Base-by-base conservation (phyloP, 2,329 filamentous ascomycete genomes). In the Onygenales sp. region DNA sequence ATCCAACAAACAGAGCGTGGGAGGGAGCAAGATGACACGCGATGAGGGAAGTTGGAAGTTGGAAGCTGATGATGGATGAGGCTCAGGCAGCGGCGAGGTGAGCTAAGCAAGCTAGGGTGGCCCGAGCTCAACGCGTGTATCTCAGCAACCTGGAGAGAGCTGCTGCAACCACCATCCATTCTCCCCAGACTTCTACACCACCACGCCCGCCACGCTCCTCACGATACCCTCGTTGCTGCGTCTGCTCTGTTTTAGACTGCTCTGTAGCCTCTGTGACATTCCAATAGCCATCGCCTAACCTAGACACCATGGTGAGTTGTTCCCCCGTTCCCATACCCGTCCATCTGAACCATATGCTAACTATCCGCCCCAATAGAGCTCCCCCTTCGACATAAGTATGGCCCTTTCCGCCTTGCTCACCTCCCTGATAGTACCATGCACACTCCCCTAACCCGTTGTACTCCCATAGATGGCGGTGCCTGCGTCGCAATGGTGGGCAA, bases 401-500 rank as follows among this genome's bases (percentile, higher is more conserved):
- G 0, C 42, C 41, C 14, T 14, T 7, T 27, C 41, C 59, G 43
- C 54, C 48, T 50, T 45, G 52, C 54, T 47, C 32, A 51, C 43
- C 32, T 42, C 54, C 44, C 43, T 27, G n/a, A 39, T 14, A 39
- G 21, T 45, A 46, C 33, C 43, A 45, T 21, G 36, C 41, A 35
- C 31, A 49, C 14, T 9, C 42, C 39, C 13, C 43, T 33, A 36
- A 43, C 14, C 55, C 51, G 45, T 52, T 43, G 11, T 49, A 39
- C n/a, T 27, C 33, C 14, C 35, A 14, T 35, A 84, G 82, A 85
- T 73, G 92, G 92, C 77, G 92, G 92, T 72, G 92, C 92, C 77
- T 92, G 87, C 75, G 90, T 97, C 62, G 92, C 92, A 74, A 97
- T 97, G 93, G 91, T 95, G 61, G 93, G 93, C 79, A 97, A 98